These are phyloP conservation scores for Andrographis paniculata DNA, from an alignment of 305 asterid genomes.

Conservation along the genomic window DNA sequence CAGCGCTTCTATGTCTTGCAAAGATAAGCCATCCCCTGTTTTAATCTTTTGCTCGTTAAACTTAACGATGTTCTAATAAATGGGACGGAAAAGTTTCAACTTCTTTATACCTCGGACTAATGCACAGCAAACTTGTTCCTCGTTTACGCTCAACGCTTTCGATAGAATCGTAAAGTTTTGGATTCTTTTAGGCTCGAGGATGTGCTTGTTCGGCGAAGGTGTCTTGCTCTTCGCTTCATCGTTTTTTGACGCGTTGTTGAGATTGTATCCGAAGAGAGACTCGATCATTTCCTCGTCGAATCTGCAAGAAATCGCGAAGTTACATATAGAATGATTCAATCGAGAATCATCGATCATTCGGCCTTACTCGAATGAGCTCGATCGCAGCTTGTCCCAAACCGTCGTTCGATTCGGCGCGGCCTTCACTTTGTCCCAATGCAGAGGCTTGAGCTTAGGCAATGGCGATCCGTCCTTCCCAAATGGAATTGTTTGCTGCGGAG, in stretches of 20 bases:
- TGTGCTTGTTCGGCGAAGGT: constrained; percentile 81
- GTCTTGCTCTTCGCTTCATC: constrained; percentile 65
- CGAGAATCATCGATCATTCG: background rate
- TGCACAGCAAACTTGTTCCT: constrained; percentile 75
- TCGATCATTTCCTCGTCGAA: constrained; percentile 95
- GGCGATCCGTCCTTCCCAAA: constrained; percentile 71
- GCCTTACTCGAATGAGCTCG: constrained; percentile 90
- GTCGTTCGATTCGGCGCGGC: constrained; percentile 77
- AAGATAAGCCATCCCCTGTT: constrained; percentile 67
- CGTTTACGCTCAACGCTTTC: constrained; percentile 69
- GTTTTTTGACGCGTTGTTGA: constrained; percentile 46
- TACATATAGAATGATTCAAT: background rate
- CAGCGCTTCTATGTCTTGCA: constrained; percentile 85
- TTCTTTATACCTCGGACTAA: constrained; percentile 46
- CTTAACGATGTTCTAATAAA: background rate
- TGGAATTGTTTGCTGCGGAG: constrained; percentile 34
- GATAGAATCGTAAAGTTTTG: constrained; percentile 88
- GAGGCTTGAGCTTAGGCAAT: constrained; percentile 77
- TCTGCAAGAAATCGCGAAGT: constrained; percentile 31
- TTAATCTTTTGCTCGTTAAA: background rate
- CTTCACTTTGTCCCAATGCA: constrained; percentile 97
- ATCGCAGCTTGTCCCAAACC: constrained; percentile 89
- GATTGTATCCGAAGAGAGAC: constrained; percentile 76
- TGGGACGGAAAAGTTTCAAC: background rate
- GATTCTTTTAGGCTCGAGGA: constrained; percentile 81